Percentiles rank a stretch among this genome's conserved stretches.
Conservation (phyloP, 2,329 filamentous ascomycete genomes). For the Aureobasidium melanogenum region DNA sequence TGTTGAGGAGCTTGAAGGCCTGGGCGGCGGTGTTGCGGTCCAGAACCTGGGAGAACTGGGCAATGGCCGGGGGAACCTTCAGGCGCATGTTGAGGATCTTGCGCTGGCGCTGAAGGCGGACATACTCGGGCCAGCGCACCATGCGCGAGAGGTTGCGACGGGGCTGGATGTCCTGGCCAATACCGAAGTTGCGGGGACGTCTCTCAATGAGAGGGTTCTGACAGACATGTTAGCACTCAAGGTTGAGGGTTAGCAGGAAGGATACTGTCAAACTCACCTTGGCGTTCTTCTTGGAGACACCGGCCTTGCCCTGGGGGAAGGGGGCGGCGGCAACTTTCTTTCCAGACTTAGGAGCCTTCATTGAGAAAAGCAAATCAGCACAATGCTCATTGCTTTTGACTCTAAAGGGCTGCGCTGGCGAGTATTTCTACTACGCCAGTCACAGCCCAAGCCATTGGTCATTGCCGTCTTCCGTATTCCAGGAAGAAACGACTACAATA, state of each 20-base stretch:
- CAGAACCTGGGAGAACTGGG: constrained; percentile 96
- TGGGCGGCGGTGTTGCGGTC: constrained; percentile 95
- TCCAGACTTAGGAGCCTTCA: constrained; percentile 97
- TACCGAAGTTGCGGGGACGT: constrained; percentile 93
- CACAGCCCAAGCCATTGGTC: constrained; percentile 44
- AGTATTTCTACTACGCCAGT: constrained; percentile 47
- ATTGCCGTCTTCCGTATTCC: constrained; percentile 13
- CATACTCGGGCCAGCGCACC: constrained; percentile 99
- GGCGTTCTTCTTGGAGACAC: constrained; percentile 76
- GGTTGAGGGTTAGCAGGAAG: not conserved
- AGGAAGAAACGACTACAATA: constrained; percentile 10
- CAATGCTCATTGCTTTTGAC: constrained; percentile 67
- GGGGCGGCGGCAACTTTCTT: constrained; percentile 98
- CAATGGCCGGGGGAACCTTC: constrained; percentile 94
- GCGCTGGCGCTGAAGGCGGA: constrained; percentile 89
- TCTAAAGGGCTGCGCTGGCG: constrained; percentile 63
- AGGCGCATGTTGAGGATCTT: constrained; percentile 97
- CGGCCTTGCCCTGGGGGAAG: constrained; percentile 90
- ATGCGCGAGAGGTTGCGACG: constrained; percentile 92
- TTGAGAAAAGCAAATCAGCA: constrained; percentile 99
- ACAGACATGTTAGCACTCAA: constrained; percentile 6
- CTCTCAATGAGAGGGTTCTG: constrained; percentile 99
- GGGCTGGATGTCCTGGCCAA: constrained; percentile 98
- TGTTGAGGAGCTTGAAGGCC: constrained; percentile 98
- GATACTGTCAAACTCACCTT: constrained; percentile 61